Base-by-base conservation (phyloP, 495 filamentous ascomycete genomes). In the Baudoinia panamericana region DNA sequence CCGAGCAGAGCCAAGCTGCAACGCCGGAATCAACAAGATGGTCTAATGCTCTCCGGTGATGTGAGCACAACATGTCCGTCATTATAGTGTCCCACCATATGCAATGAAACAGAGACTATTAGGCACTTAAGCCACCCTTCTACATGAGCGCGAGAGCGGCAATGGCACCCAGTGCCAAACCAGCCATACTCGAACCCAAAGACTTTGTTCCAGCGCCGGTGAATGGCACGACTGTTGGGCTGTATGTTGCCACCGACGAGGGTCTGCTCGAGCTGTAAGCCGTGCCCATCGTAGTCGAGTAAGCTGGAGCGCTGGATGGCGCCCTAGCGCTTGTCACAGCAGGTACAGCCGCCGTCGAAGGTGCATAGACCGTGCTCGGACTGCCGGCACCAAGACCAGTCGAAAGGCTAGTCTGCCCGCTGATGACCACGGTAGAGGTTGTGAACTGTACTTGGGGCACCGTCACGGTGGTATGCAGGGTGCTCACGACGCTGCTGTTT, bases 381-480 rank as follows among this genome's bases (percentile, higher is more conserved):
- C 61, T 65, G 38, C 67, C 69, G 13, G 74, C 73, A 0, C 70
- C 63, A 27, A 74, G 50, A 17, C 59, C 68, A 29, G 73, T 68
- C 26, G 56, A 58, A 11, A 48, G 54, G 10, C 45, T 49, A n/a
- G 49, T 39, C 20, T 43, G 53, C 28, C 63, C 58, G 18, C 52
- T 43, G 31, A 57, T 57, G 13, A 54, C 43, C 21, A 62, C 19
- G 8, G 55, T 63, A 46, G 56, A 55, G 30, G 79, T 84, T 30
- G 69, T 70, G 68, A 86, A 83, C 49, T 60, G 63, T 36, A 87
- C 73, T 56, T 82, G 76, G n/a, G 82, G 82, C 30, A 86, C 76
- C 31, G 74, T 78, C 48, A 80, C 56, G 47, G 60, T 61, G 42
- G 77, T 84, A 63, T 58, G 63, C 56, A 80, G 59, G 25, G 57